A percentile compares a stretch with the other conserved stretches of the same genome.
Evolutionary conservation across 139 green algal species (phyloP).

Genomic region (Gonium pectorale): DNA sequence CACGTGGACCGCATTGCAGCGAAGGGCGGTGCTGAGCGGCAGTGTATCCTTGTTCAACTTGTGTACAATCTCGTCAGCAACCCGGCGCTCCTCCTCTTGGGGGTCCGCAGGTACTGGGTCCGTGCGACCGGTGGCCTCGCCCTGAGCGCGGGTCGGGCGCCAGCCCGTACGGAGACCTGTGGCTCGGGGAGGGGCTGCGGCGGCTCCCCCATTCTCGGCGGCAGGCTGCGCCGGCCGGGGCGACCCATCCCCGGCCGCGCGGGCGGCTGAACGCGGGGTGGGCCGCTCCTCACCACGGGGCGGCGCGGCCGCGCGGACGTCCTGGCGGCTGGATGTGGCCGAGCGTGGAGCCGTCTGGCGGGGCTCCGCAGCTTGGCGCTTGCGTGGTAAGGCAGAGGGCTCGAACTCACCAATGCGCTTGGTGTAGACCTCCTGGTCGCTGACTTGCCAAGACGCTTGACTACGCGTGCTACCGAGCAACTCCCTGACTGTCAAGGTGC

Average conservation of each 20-base stretch:
- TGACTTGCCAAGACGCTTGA: too few species aligned
- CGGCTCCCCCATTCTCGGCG: neutral
- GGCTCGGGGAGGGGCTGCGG: neutral
- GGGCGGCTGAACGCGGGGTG: too few species aligned
- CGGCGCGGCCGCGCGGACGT: neutral
- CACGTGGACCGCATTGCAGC: neutral
- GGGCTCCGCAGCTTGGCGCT: neutral
- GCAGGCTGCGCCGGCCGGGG: neutral
- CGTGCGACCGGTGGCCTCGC: neutral
- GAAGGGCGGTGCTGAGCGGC: neutral
- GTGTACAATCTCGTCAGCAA: neutral
- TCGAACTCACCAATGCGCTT: constrained; percentile 18
- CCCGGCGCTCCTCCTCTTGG: neutral
- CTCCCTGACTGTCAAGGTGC: too few species aligned
- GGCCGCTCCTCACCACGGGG: too few species aligned
- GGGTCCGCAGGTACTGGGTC: neutral
- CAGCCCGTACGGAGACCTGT: neutral
- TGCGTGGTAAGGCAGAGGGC: neutral
- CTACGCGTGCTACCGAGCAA: too few species aligned
- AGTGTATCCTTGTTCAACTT: constrained; percentile 3
- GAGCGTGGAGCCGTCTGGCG: neutral
- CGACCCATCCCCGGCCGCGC: too few species aligned
- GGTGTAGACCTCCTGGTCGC: neutral
- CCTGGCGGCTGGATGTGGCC: neutral
- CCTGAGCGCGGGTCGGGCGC: too few species aligned